A percentile compares a stretch with the other conserved stretches of the same genome.
phyloP scores from a whole-genome alignment of 352 stramenopile species.

The Globisporangium okanoganense region DNA sequence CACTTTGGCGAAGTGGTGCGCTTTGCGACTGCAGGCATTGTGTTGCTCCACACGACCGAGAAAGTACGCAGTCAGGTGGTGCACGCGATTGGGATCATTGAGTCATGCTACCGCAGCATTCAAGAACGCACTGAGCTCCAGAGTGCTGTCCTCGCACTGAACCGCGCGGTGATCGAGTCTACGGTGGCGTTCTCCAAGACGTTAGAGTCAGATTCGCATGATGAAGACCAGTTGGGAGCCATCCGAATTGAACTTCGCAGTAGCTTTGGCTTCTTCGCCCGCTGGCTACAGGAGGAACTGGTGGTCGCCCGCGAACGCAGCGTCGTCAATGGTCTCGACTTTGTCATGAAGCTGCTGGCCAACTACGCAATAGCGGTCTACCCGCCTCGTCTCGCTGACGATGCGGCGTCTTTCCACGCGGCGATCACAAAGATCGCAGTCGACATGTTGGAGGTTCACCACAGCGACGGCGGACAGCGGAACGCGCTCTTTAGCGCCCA shows the following conservation, averaged over 20 bases:
- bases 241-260: conserved; percentile 26
- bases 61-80: conserved; percentile 30
- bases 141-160: conserved; percentile 30
- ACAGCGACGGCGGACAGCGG: conserved; percentile 18
- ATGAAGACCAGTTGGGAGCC: conserved; percentile 5
- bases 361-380: conserved; percentile 32
- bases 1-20: conserved; percentile 36
- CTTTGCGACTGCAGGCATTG: conserved; percentile 42
- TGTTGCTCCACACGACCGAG: conserved; percentile 47
- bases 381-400: conserved; percentile 23
- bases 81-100: conserved; percentile 29
- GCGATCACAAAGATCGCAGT: conserved; percentile 20
- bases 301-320: conserved; percentile 19
- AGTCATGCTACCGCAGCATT: conserved; percentile 29
- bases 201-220: conserved; percentile 9
- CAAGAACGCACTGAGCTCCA: conserved; percentile 18
- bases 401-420: conserved; percentile 37
- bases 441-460: conserved; percentile 17
- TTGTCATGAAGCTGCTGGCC: conserved; percentile 34
- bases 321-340: conserved; percentile 15
- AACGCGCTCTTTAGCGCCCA: conserved; percentile 20
- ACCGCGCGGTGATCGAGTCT: conserved; percentile 38
- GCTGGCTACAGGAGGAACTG: conserved; percentile 41
- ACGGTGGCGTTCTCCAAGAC: conserved; percentile 37
- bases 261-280: conserved; percentile 29